Conservation (phyloP, 2,329 filamentous ascomycete species). For the Nakataea oryzae region DNA sequence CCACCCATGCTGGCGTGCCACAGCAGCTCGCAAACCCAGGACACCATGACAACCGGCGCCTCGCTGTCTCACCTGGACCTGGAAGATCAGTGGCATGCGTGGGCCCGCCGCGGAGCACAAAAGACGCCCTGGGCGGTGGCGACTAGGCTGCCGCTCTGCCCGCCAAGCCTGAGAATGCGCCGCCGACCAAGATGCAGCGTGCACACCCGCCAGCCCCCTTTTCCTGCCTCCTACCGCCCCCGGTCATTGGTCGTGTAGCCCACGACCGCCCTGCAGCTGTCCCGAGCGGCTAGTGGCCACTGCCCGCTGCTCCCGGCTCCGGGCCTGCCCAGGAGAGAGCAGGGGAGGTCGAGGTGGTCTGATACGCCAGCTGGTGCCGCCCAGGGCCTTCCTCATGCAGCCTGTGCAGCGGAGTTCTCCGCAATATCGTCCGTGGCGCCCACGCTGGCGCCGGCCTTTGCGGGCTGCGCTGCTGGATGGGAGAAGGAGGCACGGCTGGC, state of each 20-base stretch:
- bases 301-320: not conserved
- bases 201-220: not conserved
- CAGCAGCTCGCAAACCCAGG: not conserved
- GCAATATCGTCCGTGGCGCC: not conserved
- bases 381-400: not conserved
- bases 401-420: not conserved
- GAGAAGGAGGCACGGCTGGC: not conserved
- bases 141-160: not conserved
- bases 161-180: not conserved
- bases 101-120: too few species aligned
- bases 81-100: not conserved
- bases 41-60: not conserved
- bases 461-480: not conserved
- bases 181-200: not conserved
- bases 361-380: not conserved
- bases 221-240: not conserved
- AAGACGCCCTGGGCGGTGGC: not conserved
- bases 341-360: not conserved
- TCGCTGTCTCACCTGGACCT: not conserved
- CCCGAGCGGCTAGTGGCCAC: not conserved
- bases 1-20: not conserved
- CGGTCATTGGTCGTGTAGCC: not conserved
- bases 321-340: not conserved
- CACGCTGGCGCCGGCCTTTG: not conserved
- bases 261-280: not conserved